Percentiles rank a stretch among this genome's conserved stretches.
Conservation (phyloP, 75 land plant genomes). For the Isoetes taiwanensis region DNA sequence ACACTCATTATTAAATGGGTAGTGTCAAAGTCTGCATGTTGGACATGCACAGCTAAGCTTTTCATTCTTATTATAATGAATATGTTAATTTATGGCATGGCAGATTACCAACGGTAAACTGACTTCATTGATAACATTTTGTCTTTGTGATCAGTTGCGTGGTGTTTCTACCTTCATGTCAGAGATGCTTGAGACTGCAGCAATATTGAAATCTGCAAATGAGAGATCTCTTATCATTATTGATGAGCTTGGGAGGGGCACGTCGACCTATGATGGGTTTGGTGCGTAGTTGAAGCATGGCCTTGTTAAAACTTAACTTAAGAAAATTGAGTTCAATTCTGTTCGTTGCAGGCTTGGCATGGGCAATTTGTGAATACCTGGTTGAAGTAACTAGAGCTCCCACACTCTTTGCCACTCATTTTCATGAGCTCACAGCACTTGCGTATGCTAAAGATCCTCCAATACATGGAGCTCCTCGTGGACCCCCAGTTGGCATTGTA, state of each 20-base stretch:
- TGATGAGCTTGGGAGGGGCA: slow-evolving; percentile 97
- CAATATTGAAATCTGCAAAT: slow-evolving; percentile 87
- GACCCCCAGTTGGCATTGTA: slow-evolving; percentile 48
- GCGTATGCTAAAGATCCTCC: slow-evolving; percentile 29
- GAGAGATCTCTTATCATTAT: slow-evolving; percentile 79
- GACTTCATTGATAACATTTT: background rate
- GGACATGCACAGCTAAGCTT: too few species aligned
- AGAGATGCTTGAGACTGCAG: slow-evolving; percentile 98
- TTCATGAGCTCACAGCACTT: slow-evolving; percentile 90
- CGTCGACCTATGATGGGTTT: slow-evolving; percentile 99
- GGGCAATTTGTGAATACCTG: slow-evolving; percentile 97
- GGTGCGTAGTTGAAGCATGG: slow-evolving; percentile 32
- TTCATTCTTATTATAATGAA: too few species aligned
- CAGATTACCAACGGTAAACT: too few species aligned
- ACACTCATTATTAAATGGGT: too few species aligned
- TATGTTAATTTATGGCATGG: too few species aligned
- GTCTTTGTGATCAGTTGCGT: slow-evolving; percentile 53
- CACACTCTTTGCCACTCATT: slow-evolving; percentile 95
- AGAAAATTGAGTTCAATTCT: background rate
- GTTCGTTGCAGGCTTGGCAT: slow-evolving; percentile 62
- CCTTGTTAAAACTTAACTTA: background rate
- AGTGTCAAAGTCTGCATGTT: too few species aligned
- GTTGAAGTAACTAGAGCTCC: slow-evolving; percentile 85
- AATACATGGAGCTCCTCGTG: slow-evolving; percentile 17
- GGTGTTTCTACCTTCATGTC: slow-evolving; percentile 99